Conservation (phyloP, 1,284 basidiomycete species). For the Caloboletus inedulis region DNA sequence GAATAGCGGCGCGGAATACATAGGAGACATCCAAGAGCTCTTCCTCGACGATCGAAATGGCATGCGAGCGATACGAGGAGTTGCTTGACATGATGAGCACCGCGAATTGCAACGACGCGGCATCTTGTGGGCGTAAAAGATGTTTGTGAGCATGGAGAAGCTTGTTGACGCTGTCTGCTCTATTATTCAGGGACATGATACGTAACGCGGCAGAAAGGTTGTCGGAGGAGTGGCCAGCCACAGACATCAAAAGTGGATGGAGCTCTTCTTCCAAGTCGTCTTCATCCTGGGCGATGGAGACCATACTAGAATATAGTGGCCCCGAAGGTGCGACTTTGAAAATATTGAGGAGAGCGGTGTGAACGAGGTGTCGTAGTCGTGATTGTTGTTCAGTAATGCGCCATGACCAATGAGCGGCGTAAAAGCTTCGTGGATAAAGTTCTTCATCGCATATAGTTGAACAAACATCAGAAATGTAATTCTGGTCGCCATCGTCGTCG, state of each 20-base stretch:
- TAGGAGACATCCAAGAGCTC: conserved; percentile 48
- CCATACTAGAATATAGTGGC: conserved; percentile 43
- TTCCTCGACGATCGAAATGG: conserved; percentile 45
- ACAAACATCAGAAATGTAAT: conserved; percentile 28
- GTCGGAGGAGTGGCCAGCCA: conserved; percentile 49
- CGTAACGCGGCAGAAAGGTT: conserved; percentile 52
- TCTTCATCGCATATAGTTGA: conserved; percentile 26
- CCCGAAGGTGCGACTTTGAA: conserved; percentile 51
- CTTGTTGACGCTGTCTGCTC: conserved; percentile 34
- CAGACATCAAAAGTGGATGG: conserved; percentile 35
- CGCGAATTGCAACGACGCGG: conserved; percentile 43
- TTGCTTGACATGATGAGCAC: conserved; percentile 38
- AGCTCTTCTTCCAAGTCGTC: conserved; percentile 34
- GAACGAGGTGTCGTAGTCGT: conserved; percentile 43
- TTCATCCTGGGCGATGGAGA: conserved; percentile 36
- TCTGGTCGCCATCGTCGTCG: conserved; percentile 29
- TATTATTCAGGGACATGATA: conserved; percentile 42
- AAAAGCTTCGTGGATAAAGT: conserved; percentile 33
- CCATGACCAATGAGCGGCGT: conserved; percentile 51
- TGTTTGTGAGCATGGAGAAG: conserved; percentile 48
- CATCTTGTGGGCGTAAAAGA: conserved; percentile 57
- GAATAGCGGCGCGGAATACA: conserved; percentile 42
- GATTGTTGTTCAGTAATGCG: conserved; percentile 40
- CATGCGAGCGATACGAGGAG: conserved; percentile 31
- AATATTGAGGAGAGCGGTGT: conserved; percentile 38